Evolutionary conservation across 2,329 filamentous ascomycete genomes (phyloP), one percentile per base, ranked within the genome.

Genomic region (Spiromastix sp.): DNA sequence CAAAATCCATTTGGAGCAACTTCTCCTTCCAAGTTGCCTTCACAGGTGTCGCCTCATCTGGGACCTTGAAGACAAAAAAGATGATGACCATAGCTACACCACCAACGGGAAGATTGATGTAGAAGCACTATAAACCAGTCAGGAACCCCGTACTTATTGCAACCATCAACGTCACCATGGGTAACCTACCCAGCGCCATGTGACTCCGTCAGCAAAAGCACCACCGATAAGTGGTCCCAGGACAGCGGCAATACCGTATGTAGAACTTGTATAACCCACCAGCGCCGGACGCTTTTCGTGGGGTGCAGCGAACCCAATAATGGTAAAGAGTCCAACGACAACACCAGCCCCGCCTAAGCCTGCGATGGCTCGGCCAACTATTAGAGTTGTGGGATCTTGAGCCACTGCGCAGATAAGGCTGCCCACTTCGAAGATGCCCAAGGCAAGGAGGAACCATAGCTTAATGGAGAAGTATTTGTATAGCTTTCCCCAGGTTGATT

Each of bases 1-100:
- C 36, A 22, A 50, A 30, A 36, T 54, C 50, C 28, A 54, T 40
- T 15, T 44, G 43, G 2, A 47, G 25, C 15, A 54, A 41, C 31
- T 38, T 43, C 37, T 43, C 40, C 21, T 8, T 37, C 37, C 30
- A 41, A 21, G 33, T 32, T 16, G 13, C 40, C 16, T 9, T 32
- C n/a, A 27, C 26, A 12, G 40, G 41, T 24, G 40, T 41, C 5
- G 35, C 32, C 11, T 43, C 42, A 3, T 33, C 29, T 6, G 43
- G 30, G 38, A 38, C 20, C 39, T 28, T 26, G 2, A 42, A 22
- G 9, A 37, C 16, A 8, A 46, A 31, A 9, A 42, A 36, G 3
- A 29, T n/a, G 15, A 30, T 15, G 20, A 30, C 24, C 18, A 34
- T 31, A 25, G 33, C 39, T 6, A 39, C 15, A 10, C 34, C 42